A percentile compares a stretch with the other conserved stretches of the same genome.
Evolutionary conservation across 2,329 filamentous ascomycete species (phyloP).

Genomic region (Sporothrix pallida): DNA sequence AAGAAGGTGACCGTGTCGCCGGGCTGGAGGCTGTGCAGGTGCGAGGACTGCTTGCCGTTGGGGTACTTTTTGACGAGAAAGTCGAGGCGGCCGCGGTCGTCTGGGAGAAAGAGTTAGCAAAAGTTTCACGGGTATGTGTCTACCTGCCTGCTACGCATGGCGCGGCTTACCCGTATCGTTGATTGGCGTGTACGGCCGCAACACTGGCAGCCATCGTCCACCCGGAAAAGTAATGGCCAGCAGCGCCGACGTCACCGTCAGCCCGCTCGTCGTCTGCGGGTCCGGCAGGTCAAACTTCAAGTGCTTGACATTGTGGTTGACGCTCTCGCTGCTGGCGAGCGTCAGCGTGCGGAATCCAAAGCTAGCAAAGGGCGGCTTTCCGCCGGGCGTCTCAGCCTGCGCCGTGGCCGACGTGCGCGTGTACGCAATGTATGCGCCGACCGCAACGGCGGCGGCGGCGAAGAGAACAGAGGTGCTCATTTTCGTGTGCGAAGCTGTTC

Average conservation of each 20-base stretch:
- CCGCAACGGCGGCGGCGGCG: slow-evolving; percentile 36
- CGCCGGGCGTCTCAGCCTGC: slow-evolving; percentile 35
- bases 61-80: slow-evolving; percentile 73
- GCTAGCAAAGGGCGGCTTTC: slow-evolving; percentile 37
- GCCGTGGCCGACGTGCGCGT: slow-evolving; percentile 23
- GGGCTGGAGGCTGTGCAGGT: slow-evolving; percentile 69
- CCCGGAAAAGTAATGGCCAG: slow-evolving; percentile 65
- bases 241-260: slow-evolving; percentile 60
- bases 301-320: slow-evolving; percentile 65
- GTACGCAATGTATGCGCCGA: slow-evolving; percentile 36
- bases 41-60: slow-evolving; percentile 65
- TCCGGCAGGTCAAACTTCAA: slow-evolving; percentile 62
- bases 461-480: slow-evolving; percentile 19
- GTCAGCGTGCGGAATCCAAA: slow-evolving; percentile 53
- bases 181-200: slow-evolving; percentile 71
- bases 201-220: slow-evolving; percentile 62
- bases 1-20: slow-evolving; percentile 67
- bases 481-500: too few species aligned
- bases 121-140: neutral
- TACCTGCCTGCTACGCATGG: neutral
- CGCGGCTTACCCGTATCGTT: slow-evolving; percentile 53
- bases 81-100: slow-evolving; percentile 64
- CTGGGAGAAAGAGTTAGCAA: slow-evolving; percentile 42
- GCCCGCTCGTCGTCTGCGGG: slow-evolving; percentile 53
- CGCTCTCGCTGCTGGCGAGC: slow-evolving; percentile 57